Evolutionary conservation across 2,329 filamentous ascomycete genomes (phyloP).

Genomic region (Hymenoscyphus albidus): DNA sequence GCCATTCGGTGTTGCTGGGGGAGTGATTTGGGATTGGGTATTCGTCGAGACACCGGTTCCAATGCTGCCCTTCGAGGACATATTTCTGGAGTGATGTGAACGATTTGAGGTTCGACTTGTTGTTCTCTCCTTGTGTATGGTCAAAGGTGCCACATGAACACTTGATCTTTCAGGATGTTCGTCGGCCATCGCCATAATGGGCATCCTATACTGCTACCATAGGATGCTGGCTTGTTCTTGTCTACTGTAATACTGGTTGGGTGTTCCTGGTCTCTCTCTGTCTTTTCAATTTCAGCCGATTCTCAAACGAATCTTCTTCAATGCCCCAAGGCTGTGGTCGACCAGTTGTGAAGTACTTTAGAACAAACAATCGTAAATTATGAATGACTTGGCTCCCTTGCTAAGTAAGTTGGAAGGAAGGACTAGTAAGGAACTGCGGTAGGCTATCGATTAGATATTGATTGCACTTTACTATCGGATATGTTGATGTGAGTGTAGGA

Average conservation of each 20-base stretch:
- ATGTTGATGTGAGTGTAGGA: conserved; percentile 20
- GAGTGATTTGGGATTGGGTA: conserved; percentile 60
- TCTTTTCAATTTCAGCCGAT: neutral
- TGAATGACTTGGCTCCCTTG: conserved; percentile 2
- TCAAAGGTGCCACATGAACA: conserved; percentile 58
- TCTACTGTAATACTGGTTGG: conserved; percentile 5
- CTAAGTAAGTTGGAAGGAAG: neutral
- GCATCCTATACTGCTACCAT: conserved; percentile 28
- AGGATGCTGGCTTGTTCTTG: conserved; percentile 13
- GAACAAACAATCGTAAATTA: too few relatives aligned
- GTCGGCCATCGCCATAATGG: conserved; percentile 34
- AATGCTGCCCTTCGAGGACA: conserved; percentile 38
- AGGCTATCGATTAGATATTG: conserved; percentile 1
- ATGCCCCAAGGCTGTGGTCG: conserved; percentile 1
- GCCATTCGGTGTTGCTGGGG: conserved; percentile 69
- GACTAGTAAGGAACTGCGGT: neutral
- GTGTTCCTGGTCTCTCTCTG: neutral
- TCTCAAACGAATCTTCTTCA: conserved; percentile 3
- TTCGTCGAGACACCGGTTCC: conserved; percentile 26
- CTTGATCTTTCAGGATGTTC: conserved; percentile 45
- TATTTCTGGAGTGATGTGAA: conserved; percentile 40
- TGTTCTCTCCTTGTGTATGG: conserved; percentile 45
- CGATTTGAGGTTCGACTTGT: conserved; percentile 38
- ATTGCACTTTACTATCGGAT: conserved; percentile 5
- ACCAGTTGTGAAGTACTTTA: neutral